phyloP scores from a whole-genome alignment of 2,329 filamentous ascomycete species.

The Dryadomyces quercus-mongolicae region DNA sequence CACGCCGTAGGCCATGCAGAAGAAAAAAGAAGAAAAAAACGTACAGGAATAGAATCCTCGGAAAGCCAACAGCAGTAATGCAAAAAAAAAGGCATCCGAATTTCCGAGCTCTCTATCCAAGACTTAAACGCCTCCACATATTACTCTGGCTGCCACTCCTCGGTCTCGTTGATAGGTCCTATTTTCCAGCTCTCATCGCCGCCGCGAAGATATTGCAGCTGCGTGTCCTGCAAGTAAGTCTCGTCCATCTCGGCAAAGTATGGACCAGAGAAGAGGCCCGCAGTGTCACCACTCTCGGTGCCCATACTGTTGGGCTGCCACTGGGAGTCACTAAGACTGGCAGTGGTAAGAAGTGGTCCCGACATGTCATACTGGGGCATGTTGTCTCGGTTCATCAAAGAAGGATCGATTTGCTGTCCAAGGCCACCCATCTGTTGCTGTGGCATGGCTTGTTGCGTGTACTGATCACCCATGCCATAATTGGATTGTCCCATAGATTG shows the following conservation, averaged over 20 bases:
- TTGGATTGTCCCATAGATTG: neutral
- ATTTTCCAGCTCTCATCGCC: constrained; percentile 17
- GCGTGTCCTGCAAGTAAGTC: constrained; percentile 12
- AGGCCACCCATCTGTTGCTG: constrained; percentile 2
- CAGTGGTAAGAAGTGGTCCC: constrained; percentile 9
- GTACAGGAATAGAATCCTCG: neutral
- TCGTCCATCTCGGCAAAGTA: constrained; percentile 17
- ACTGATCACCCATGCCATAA: constrained; percentile 1
- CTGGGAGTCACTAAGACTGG: neutral
- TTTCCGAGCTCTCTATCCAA: neutral
- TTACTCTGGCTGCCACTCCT: constrained; percentile 13
- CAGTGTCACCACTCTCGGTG: neutral
- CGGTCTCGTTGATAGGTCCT: constrained; percentile 9
- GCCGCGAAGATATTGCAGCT: constrained; percentile 12
- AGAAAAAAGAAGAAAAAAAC: neutral
- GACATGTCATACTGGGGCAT: constrained; percentile 12
- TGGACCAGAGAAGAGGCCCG: constrained; percentile 12
- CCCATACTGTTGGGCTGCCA: constrained; percentile 5
- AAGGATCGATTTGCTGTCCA: constrained; percentile 16
- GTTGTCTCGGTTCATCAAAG: constrained; percentile 13
- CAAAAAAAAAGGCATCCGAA: neutral
- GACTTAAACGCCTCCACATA: neutral
- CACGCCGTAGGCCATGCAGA: constrained; percentile 2
- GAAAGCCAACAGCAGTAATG: neutral
- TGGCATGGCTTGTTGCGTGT: neutral